These are phyloP conservation scores for Exophiala lecanii-corni DNA, from an alignment of 2,329 filamentous ascomycete genomes.

Conservation along the genomic window DNA sequence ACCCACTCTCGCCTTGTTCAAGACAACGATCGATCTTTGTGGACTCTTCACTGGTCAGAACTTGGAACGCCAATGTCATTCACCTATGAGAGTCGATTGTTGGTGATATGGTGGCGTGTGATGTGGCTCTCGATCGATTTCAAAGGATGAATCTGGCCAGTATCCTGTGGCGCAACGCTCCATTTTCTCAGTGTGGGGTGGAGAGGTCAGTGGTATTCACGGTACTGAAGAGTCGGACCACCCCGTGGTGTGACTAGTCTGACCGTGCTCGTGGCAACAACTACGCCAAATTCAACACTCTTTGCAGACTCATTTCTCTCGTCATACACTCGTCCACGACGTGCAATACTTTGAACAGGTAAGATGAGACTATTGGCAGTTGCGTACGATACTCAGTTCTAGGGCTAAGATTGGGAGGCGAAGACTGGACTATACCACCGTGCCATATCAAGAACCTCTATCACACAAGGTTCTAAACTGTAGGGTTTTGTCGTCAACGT, in stretches of 20 bases:
- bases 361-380: not conserved
- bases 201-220: not conserved
- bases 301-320: too few relatives aligned
- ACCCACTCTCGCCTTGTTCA: too few relatives aligned
- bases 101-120: too few relatives aligned
- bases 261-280: not conserved
- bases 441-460: not conserved
- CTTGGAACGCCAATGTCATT: too few relatives aligned
- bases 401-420: not conserved
- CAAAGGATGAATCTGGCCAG: too few relatives aligned
- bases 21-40: too few relatives aligned
- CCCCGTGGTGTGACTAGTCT: constrained; percentile 1
- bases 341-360: not conserved
- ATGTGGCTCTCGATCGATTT: too few relatives aligned
- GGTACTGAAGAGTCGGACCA: not conserved
- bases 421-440: not conserved
- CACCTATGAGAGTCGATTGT: too few relatives aligned
- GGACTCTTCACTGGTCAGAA: too few relatives aligned
- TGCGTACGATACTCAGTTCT: not conserved
- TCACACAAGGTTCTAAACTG: not conserved
- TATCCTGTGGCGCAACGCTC: not conserved
- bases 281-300: not conserved
- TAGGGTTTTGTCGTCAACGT: too few relatives aligned
- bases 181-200: not conserved
- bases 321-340: too few relatives aligned